Conservation (phyloP, 169 alveolate genomes). For the Blepharisma undulans region DNA sequence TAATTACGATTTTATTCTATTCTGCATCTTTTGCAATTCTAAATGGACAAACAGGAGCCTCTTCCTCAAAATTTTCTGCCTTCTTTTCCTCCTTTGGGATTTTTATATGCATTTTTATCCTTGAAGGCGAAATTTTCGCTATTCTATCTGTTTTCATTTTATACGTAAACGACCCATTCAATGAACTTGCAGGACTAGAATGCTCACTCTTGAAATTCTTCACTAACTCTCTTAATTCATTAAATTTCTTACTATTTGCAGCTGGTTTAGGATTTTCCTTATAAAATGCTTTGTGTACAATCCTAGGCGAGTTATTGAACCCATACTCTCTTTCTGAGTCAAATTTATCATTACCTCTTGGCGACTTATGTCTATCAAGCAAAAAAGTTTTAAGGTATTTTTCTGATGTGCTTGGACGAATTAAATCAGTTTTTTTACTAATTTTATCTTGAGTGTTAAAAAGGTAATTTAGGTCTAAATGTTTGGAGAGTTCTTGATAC, state of each 20-base stretch:
- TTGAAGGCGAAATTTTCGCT: neutral
- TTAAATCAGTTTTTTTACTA: neutral
- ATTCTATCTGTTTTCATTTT: neutral
- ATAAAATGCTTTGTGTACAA: neutral
- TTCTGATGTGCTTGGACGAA: neutral
- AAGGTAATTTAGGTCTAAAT: neutral
- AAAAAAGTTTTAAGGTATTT: neutral
- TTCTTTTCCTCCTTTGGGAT: neutral
- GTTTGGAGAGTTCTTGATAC: neutral
- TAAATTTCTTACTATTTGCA: neutral
- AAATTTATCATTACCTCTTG: neutral
- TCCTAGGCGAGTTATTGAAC: neutral
- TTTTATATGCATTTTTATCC: neutral
- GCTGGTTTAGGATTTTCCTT: neutral
- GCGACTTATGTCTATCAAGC: neutral
- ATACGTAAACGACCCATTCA: neutral
- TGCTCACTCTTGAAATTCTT: neutral
- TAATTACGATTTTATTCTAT: neutral
- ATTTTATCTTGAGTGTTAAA: neutral
- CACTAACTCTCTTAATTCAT: neutral
- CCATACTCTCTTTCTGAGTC: neutral
- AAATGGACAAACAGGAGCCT: neutral
- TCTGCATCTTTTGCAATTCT: neutral
- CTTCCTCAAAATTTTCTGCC: neutral
- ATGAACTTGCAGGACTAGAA: neutral